Conservation (phyloP, 1,284 basidiomycete genomes). For the Leccinum huronense region DNA sequence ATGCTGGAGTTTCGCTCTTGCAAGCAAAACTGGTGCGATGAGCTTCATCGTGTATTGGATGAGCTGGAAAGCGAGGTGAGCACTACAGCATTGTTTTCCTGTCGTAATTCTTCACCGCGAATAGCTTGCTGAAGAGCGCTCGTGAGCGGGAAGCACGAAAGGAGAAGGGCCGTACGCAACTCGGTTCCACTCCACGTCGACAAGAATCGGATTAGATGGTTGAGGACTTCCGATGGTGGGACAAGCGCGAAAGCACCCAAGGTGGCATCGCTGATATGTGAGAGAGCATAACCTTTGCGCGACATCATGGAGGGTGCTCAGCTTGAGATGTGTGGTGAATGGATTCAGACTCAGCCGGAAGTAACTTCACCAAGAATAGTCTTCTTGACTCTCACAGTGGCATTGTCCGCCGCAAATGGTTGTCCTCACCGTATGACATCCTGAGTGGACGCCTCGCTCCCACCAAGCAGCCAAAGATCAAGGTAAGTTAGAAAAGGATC, state of each 20-base stretch:
- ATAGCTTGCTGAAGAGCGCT: constrained; percentile 57
- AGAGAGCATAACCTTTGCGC: constrained; percentile 37
- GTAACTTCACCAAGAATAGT: too few relatives aligned
- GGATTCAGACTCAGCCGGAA: neutral
- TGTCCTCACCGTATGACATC: neutral
- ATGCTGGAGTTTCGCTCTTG: constrained; percentile 67
- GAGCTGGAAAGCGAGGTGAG: constrained; percentile 43
- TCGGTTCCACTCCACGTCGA: constrained; percentile 82
- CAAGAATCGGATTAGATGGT: constrained; percentile 70
- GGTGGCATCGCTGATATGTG: constrained; percentile 55
- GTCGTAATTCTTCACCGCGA: constrained; percentile 49
- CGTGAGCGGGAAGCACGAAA: constrained; percentile 22
- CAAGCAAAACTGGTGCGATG: constrained; percentile 58
- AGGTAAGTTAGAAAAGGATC: neutral
- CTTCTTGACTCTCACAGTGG: neutral
- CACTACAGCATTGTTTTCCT: neutral
- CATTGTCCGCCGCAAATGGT: neutral
- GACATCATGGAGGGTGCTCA: constrained; percentile 37
- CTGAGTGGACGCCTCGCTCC: neutral
- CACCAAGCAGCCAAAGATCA: neutral
- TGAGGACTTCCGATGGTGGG: constrained; percentile 58
- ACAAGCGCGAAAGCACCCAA: constrained; percentile 61
- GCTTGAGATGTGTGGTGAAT: neutral
- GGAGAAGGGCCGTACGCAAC: constrained; percentile 46
- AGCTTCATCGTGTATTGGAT: constrained; percentile 71